Base-by-base conservation (phyloP, 805 yeast genomes). In the Lipomyces starkeyi region DNA sequence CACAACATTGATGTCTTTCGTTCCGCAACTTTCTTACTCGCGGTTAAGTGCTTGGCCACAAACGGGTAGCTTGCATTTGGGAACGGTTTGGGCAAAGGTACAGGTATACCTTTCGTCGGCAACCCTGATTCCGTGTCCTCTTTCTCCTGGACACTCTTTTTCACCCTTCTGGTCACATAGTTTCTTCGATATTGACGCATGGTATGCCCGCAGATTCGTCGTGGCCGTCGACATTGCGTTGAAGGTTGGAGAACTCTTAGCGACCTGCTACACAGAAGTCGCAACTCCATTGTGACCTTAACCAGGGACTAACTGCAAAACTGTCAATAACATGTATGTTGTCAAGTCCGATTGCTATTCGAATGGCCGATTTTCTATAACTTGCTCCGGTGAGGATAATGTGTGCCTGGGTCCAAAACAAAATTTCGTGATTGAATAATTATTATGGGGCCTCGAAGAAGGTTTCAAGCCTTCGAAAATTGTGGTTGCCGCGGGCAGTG, bases 41-140 rank as follows among this genome's bases (percentile, higher is more conserved):
- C 49, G 7, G 49, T 43, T 11, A 43, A 43, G 4, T 43, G 49
- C 22, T 43, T 43, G 14, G 49, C 49, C 20, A 55, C 34, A 17
- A 29, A 17, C 22, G 64, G 61, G 25, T 61, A 61, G 7, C 47
- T 58, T 9, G 58, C 64, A 22, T 25, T 29, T 11, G 68, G 68
- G 25, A 34, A 37, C 8, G 32, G 13, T 37, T 27, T 55, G 17
- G 60, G 60, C 47, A 35, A 7, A 9, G 63, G 67, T n/a, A 59
- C 34, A 2, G 58, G 22, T n/a, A 55, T 22, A 14, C 66, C 63
- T 3, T 17, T 13, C 1, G 53, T 17, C 14, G 66, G 66, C 14
- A 63, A 43, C 20, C 49, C 49, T 43, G 49, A 43, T 43, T 43
- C 49, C 49, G 9, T 25, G 22, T 6, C 49, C 22, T 43, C 49